phyloP scores from a whole-genome alignment of 1,139 yeast species.

The Schwanniomyces etchellsii region DNA sequence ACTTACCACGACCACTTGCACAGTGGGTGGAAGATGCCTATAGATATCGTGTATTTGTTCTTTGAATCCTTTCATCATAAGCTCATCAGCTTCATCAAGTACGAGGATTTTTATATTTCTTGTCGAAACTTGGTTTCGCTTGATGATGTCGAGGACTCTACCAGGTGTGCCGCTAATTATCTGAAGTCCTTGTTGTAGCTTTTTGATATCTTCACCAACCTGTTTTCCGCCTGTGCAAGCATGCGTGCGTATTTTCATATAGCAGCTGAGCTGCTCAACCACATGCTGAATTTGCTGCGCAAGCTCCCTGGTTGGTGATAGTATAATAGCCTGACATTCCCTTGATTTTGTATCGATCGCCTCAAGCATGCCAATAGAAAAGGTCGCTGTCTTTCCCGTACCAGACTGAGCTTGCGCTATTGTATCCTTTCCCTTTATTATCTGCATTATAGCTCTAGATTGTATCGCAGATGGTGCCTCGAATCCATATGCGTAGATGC shows the following conservation, averaged over 20 bases:
- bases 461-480: constrained; percentile 95
- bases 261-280: constrained; percentile 77
- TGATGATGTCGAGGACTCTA: constrained; percentile 81
- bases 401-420: constrained; percentile 99
- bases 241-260: constrained; percentile 76
- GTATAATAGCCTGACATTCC: constrained; percentile 75
- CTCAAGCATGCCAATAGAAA: constrained; percentile 86
- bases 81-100: constrained; percentile 92
- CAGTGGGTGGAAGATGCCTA: constrained; percentile 68
- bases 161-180: constrained; percentile 98
- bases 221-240: constrained; percentile 93
- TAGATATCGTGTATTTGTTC: constrained; percentile 90
- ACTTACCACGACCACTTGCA: constrained; percentile 90
- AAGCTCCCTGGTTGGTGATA: constrained; percentile 94
- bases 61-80: constrained; percentile 85
- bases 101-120: constrained; percentile 77
- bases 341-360: constrained; percentile 62
- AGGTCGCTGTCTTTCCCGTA: constrained; percentile 97
- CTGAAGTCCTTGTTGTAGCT: constrained; percentile 73
- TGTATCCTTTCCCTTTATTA: constrained; percentile 84
- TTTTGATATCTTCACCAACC: constrained; percentile 74
- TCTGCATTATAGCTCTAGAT: constrained; percentile 89
- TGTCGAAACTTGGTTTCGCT: constrained; percentile 62
- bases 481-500: constrained; percentile 87
- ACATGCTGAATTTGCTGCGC: constrained; percentile 88